Conservation (phyloP, 176 grass and related monocot species). For the Canna indica region DNA sequence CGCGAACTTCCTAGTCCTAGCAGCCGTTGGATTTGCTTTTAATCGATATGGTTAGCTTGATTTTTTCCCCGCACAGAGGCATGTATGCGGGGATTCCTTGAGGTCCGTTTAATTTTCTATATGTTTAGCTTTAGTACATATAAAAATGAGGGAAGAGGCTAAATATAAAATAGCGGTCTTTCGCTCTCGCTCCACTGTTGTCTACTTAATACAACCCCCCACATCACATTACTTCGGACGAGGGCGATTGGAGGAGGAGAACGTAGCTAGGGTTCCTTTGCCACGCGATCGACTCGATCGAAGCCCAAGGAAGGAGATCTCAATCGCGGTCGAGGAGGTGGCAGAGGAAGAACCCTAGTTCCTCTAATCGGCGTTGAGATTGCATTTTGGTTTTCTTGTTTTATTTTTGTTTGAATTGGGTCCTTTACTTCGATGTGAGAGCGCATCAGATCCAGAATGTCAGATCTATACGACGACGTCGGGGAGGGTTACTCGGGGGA, state of each 20-base stretch:
- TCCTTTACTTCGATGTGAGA: constrained; percentile 11
- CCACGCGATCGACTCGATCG: background rate
- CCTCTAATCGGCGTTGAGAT: background rate
- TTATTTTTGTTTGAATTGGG: background rate
- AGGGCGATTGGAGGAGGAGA: background rate
- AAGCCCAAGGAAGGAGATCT: background rate
- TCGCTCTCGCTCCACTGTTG: constrained; percentile 2
- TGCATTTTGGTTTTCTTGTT: background rate
- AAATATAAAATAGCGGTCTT: background rate
- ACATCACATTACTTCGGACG: background rate
- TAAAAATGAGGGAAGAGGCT: background rate
- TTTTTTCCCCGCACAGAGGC: too few species aligned
- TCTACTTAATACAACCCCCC: background rate
- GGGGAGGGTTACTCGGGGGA: constrained; percentile 23
- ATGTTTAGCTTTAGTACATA: background rate
- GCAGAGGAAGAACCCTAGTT: background rate
- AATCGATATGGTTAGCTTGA: too few species aligned
- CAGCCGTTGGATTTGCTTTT: background rate
- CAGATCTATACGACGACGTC: constrained; percentile 44
- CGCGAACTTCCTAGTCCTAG: background rate
- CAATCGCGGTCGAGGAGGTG: background rate
- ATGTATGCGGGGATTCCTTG: too few species aligned
- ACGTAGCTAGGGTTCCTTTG: constrained; percentile 2
- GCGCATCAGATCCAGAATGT: constrained; percentile 57
- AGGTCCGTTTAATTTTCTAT: background rate